These are phyloP conservation scores for Hanseniaspora lindneri DNA, from an alignment of 805 yeast species.

Conservation along the genomic window DNA sequence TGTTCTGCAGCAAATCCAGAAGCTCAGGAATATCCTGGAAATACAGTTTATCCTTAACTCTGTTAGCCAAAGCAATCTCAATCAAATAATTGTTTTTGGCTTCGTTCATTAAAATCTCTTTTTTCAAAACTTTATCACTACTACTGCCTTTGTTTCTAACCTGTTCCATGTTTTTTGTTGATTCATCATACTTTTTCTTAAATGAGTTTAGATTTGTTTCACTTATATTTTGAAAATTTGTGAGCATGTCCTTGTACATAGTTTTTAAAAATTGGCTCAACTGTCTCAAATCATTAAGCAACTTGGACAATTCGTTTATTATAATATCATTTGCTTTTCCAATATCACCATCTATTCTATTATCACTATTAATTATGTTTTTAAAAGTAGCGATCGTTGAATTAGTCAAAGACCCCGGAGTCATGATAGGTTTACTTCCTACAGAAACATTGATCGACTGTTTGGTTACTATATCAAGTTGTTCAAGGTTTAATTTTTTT, in stretches of 20 bases:
- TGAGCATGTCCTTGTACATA: constrained; percentile 43
- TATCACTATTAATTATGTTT: constrained; percentile 5
- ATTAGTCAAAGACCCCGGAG: constrained; percentile 84
- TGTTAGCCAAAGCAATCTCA: constrained; percentile 70
- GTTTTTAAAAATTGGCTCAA: constrained; percentile 29
- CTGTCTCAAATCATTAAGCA: constrained; percentile 8
- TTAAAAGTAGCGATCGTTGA: constrained; percentile 13
- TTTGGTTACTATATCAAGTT: constrained; percentile 65
- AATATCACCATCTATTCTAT: not conserved
- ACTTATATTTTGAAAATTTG: constrained; percentile 32
- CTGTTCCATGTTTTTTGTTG: constrained; percentile 69
- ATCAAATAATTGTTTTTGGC: constrained; percentile 78
- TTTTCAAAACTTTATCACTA: constrained; percentile 46
- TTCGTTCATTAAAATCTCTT: constrained; percentile 69
- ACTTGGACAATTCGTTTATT: not conserved
- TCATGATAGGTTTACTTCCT: constrained; percentile 79
- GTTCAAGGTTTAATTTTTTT: constrained; percentile 50
- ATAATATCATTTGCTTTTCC: constrained; percentile 7
- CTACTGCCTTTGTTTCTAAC: constrained; percentile 62
- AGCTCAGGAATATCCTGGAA: constrained; percentile 89
- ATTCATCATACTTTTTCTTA: constrained; percentile 66
- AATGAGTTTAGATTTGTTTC: constrained; percentile 11
- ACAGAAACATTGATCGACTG: constrained; percentile 59
- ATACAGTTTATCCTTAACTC: constrained; percentile 82
- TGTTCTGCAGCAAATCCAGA: constrained; percentile 70